Conservation (phyloP, 768 basidiomycete species). For the Auriscalpium microsporum region DNA sequence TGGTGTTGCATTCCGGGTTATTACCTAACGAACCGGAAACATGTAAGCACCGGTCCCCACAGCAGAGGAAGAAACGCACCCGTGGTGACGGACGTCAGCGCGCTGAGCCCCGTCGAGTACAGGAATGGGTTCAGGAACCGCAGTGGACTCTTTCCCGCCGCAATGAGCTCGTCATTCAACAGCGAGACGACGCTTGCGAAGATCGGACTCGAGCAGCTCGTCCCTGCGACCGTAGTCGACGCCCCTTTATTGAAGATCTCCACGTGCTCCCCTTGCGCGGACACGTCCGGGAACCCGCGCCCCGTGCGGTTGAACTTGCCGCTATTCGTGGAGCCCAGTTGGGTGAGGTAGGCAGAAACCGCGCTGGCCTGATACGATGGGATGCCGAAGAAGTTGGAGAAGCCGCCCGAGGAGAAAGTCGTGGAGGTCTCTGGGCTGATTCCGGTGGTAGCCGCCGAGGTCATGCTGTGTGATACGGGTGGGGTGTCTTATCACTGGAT, state of each 20-base stretch:
- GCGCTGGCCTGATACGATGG: constrained; percentile 29
- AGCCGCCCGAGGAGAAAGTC: constrained; percentile 15
- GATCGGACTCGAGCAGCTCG: constrained; percentile 26
- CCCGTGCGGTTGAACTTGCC: constrained; percentile 28
- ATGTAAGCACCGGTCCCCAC: neutral
- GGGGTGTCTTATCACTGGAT: neutral
- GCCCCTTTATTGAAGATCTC: constrained; percentile 18
- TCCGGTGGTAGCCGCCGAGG: constrained; percentile 22
- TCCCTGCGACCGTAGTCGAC: constrained; percentile 20
- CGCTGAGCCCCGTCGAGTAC: constrained; percentile 19
- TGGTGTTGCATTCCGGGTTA: constrained; percentile 19
- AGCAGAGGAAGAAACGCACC: constrained; percentile 6
- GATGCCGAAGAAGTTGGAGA: constrained; percentile 12
- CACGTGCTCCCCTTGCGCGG: constrained; percentile 30
- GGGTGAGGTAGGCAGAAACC: constrained; percentile 28
- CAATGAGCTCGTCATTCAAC: constrained; percentile 25
- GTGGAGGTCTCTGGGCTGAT: constrained; percentile 20
- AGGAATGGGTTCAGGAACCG: constrained; percentile 27
- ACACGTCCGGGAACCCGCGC: constrained; percentile 41
- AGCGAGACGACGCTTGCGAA: constrained; percentile 27
- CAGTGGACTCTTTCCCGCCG: constrained; percentile 20
- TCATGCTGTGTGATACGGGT: constrained; percentile 9
- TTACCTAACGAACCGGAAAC: neutral
- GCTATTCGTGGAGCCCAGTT: constrained; percentile 20
- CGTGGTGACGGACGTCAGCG: constrained; percentile 26